Base-by-base conservation (phyloP, 306 rosid species). In the Cucurbita moschata region DNA sequence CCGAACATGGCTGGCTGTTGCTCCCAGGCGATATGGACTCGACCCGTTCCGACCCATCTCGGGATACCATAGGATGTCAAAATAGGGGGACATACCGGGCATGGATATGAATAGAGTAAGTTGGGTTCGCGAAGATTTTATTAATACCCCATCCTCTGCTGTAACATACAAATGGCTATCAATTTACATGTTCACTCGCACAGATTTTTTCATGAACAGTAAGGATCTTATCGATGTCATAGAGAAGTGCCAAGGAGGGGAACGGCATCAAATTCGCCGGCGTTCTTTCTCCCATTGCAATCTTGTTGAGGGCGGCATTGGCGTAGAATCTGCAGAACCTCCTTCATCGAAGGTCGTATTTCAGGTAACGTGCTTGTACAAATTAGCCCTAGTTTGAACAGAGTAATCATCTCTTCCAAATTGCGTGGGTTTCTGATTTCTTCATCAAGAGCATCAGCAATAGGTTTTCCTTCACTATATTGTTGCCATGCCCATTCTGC, bases 401-500 rank as follows among this genome's bases (percentile, higher is more conserved):
- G 82, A n/a, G 35, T 72, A 11, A 80, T 62, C 92, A 87, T 90
- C 75, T 80, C 90, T 65, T 85, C 86, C 62, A 70, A 76, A 61
- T 88, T 40, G 46, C 83, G 75, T 40, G 85, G 66, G 65, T 84
- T 84, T 80, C 76, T 82, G 58, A 87, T 78, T 78, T 84, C 85
- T 80, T 77, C 90, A 75, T 88, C 96, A 4, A 88, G 75, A 35
- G 83, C 85, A 30, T 87, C 86, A 0, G 54, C 30, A 56, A 87
- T 72, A 67, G 83, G 58, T 77, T 87, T 87, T 47, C 81, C 90
- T 59, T 87, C 88, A 53, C 78, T 75, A 11, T 72, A 82, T 37
- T 82, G 77, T 70, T 72, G 79, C 92, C 92, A 83, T 64, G 89
- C 88, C 98, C 98, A 88, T 40, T 88, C 96, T 62, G 87, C 96